These are phyloP conservation scores for Arxiozyma bovina DNA, from an alignment of 1,139 yeast genomes.

Conservation along the genomic window DNA sequence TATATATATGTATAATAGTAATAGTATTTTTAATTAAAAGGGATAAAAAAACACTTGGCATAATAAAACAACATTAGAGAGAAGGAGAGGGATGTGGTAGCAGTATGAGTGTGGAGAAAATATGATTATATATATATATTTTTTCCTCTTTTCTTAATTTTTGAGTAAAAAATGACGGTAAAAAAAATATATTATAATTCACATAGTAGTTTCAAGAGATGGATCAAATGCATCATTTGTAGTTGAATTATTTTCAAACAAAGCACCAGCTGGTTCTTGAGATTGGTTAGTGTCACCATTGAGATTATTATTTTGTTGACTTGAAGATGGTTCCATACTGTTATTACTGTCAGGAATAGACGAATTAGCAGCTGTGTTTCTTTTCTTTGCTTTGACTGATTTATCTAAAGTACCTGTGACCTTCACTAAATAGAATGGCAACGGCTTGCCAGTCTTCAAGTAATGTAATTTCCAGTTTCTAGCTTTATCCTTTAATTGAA, in stretches of 20 bases:
- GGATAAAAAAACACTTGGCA: background rate
- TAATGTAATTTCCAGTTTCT: conserved; percentile 88
- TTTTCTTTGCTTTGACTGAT: conserved; percentile 34
- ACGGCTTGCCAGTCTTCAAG: conserved; percentile 57
- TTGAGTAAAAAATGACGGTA: background rate
- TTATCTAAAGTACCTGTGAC: conserved; percentile 83
- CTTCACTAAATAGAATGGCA: conserved; percentile 68
- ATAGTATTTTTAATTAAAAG: no score
- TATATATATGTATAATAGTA: no score
- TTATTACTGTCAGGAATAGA: background rate
- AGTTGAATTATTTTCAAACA: conserved; percentile 12
- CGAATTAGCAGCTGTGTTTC: conserved; percentile 7
- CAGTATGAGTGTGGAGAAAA: background rate
- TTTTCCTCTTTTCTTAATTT: background rate
- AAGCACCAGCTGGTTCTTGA: conserved; percentile 5
- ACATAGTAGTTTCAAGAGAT: conserved; percentile 16
- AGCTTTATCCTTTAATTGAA: conserved; percentile 91
- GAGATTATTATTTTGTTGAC: background rate
- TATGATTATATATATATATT: no score
- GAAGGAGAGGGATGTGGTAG: background rate
- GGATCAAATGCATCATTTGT: conserved; percentile 20
- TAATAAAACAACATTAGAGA: background rate
- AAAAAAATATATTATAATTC: background rate
- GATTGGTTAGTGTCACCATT: background rate
- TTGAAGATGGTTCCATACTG: conserved; percentile 1